Base-by-base conservation (phyloP, 805 yeast species). In the Vanderwaltozyma tropicalis region DNA sequence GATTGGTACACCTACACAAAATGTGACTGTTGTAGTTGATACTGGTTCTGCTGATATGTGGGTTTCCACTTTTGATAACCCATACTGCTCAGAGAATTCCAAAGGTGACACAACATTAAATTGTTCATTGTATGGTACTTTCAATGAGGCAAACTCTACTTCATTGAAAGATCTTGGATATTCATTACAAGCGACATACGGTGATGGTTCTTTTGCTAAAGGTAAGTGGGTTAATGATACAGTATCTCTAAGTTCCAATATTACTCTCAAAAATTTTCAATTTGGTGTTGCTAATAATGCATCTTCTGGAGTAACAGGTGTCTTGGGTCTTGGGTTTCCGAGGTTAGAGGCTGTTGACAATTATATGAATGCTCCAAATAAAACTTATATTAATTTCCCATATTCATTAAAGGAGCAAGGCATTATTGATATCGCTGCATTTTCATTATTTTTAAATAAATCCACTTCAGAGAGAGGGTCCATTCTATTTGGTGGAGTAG, bases 221-320 rank as follows among this genome's bases (percentile, higher is more conserved):
- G 84, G 83, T 11, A 42, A 46, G 11, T 78, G 78, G 75, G 94
- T 83, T 15, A 56, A 61, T 28, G 95, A 85, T 48, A 63, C 65
- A 27, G 64, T 85, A 8, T 35, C 46, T 0, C 48, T 83, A 38
- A 72, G 66, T 30, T 53, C 62, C 12, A 57, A 66, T 3, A 62
- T 83, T 11, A 43, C 63, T 0, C 4, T 32, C 5, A 3, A 22
- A 7, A 58, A 65, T 40, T 60, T 79, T 31, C 74, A 81, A 16
- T 71, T 87, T 56, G 96, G 94, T 1, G 75, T 86, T 18, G 94
- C 83, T 3, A 74, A 75, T 51, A 56, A 59, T 26, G 72, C 85
- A 2, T 74, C 76, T 43, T 76, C 88, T 3, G 57, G 74, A 8
- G 59, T 59, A 32, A 69, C 5, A 4, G 89, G 94, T 39, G 89